Base-by-base conservation (phyloP, 2,329 filamentous ascomycete species). In the Thielaviopsis ethacetica region DNA sequence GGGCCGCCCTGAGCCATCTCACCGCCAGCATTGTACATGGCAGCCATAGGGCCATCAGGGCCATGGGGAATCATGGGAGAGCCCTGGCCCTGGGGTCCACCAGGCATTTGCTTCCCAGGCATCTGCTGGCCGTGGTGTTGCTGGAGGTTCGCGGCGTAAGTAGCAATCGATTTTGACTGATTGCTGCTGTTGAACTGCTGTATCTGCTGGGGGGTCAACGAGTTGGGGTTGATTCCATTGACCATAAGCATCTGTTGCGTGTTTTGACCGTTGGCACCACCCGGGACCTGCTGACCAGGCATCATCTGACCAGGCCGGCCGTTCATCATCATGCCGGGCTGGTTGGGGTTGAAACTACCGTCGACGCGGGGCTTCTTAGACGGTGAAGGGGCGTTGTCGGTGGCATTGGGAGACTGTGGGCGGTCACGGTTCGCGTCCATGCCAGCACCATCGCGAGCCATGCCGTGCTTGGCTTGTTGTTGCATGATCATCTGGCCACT, bases 331-430 rank as follows among this genome's bases (percentile, higher is more conserved):
- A 91, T 86, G 63, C 72, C 76, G 60, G 73, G 73, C 65, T 84
- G 85, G 67, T 83, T 84, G 63, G 84, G 83, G 68, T 88, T 88
- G 71, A 88, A 89, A 10, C 78, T 78, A 38, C 78, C 77, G 66
- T 82, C 81, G 62, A 95, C 80, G 60, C 91, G 86, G 60, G 84
- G 88, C 67, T 91, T 82, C 75, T 97, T 97, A 63, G 87, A 91
- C 1, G 91, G 91, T 34, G 91, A 97, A 4, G 90, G 89, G 26
- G 88, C 90, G 67, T 93, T 93, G 57, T 96, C 91, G 58, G 83
- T 84, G 44, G 85, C 85, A 56, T 84, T 83, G 7, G 91, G 91
- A 38, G 91, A 95, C 60, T 85, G 83, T 27, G 89, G 85, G 61
- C 90, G 82, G 63, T 85, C 83, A 62, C 86, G 86, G 71, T 85